Percentiles rank a stretch among this genome's conserved stretches.
These are phyloP conservation scores for Nakazawaea siamensis DNA, from an alignment of 805 yeast species.

Conservation along the genomic window DNA sequence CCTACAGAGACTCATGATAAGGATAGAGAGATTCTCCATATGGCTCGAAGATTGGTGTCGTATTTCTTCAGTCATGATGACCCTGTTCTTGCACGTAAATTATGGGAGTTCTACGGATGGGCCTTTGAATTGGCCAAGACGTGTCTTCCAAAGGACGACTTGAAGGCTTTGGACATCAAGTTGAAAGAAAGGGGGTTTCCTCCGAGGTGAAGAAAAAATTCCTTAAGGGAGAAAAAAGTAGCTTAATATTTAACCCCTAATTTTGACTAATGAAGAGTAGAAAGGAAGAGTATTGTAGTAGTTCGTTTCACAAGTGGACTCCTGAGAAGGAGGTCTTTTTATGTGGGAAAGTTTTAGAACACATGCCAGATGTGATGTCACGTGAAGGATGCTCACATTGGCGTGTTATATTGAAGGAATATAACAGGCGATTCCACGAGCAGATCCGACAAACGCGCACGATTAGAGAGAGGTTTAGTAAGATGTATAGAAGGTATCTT, in stretches of 20 bases:
- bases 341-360: conserved; percentile 2
- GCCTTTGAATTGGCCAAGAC: conserved; percentile 8
- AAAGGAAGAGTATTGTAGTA: too few species aligned
- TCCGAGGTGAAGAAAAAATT: too few species aligned
- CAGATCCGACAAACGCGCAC: conserved; percentile 5
- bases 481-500: conserved; percentile 3
- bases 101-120: conserved; percentile 11
- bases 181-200: too few species aligned
- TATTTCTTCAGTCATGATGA: conserved; percentile 5
- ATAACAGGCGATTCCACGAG: conserved; percentile 2
- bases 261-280: too few species aligned
- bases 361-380: conserved; percentile 5
- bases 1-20: conserved; percentile 1
- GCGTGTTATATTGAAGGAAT: conserved; percentile 4
- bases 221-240: too few species aligned
- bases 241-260: too few species aligned
- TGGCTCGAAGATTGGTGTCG: conserved; percentile 11
- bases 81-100: not conserved
- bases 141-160: conserved; percentile 7
- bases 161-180: conserved; percentile 4
- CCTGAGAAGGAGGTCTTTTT: conserved; percentile 3
- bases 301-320: conserved; percentile 4
- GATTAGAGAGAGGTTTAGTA: conserved; percentile 5
- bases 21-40: conserved; percentile 7
- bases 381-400: conserved; percentile 3